These are phyloP conservation scores for Clarireedia monteithiana DNA, from an alignment of 2,329 filamentous ascomycete species.

Conservation along the genomic window DNA sequence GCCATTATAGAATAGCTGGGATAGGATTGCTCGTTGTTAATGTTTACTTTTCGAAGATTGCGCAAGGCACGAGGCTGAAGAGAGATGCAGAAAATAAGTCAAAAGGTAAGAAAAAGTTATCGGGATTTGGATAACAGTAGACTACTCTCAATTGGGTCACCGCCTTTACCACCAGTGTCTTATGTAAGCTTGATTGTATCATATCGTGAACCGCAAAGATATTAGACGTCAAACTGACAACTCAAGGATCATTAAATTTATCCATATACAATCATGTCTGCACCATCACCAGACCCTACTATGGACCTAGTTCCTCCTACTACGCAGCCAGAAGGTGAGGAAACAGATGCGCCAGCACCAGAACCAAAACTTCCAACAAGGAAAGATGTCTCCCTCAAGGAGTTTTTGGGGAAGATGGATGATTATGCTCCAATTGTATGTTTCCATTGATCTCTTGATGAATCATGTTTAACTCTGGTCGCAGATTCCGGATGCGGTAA, in stretches of 20 bases:
- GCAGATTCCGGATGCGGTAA: slow-evolving; percentile 94
- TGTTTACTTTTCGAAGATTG: slow-evolving; percentile 21
- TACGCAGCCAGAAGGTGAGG: slow-evolving; percentile 23
- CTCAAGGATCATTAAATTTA: slow-evolving; percentile 1
- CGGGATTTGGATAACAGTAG: neutral
- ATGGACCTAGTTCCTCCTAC: slow-evolving; percentile 25
- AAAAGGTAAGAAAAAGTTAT: slow-evolving; percentile 8
- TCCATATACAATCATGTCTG: slow-evolving; percentile 23
- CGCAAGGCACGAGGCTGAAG: slow-evolving; percentile 17
- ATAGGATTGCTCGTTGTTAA: slow-evolving; percentile 14
- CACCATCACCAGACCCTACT: slow-evolving; percentile 27
- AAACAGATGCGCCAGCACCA: slow-evolving; percentile 39
- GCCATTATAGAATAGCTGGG: slow-evolving; percentile 36
- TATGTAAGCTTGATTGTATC: slow-evolving; percentile 3
- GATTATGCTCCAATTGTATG: slow-evolving; percentile 94
- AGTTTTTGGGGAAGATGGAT: slow-evolving; percentile 94
- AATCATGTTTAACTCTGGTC: slow-evolving; percentile 10
- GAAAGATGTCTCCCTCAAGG: slow-evolving; percentile 86
- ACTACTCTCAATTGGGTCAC: slow-evolving; percentile 8
- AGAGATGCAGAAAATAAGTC: neutral
- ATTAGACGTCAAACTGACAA: neutral
- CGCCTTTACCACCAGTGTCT: neutral
- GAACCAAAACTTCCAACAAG: slow-evolving; percentile 65
- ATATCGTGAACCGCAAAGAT: neutral
- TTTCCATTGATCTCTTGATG: slow-evolving; percentile 14